Conservation (phyloP, 2,329 filamentous ascomycete species). For the Penicillium sp. region DNA sequence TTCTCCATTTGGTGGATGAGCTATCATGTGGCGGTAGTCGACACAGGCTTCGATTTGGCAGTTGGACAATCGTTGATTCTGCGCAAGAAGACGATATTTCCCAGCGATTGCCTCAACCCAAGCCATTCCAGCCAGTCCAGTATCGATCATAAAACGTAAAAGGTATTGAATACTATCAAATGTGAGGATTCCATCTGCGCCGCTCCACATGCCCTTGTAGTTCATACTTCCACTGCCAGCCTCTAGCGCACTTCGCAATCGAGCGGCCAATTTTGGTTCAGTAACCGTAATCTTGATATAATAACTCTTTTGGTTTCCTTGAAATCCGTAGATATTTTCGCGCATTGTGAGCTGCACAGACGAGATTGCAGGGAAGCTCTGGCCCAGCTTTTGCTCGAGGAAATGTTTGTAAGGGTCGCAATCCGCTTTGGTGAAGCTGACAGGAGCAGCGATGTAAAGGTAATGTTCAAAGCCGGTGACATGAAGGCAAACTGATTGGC, state of each 20-base stretch:
- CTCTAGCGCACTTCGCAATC: slow-evolving; percentile 73
- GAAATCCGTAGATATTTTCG: slow-evolving; percentile 91
- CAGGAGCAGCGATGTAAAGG: slow-evolving; percentile 84
- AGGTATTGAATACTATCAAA: slow-evolving; percentile 97
- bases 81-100: slow-evolving; percentile 68
- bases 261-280: slow-evolving; percentile 80
- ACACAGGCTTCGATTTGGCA: slow-evolving; percentile 94
- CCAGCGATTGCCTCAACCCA: slow-evolving; percentile 84
- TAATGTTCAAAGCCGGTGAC: slow-evolving; percentile 97
- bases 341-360: slow-evolving; percentile 78
- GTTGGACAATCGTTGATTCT: slow-evolving; percentile 73
- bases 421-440: slow-evolving; percentile 75
- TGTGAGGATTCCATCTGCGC: slow-evolving; percentile 71
- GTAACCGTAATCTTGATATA: slow-evolving; percentile 92
- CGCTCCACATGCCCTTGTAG: slow-evolving; percentile 87
- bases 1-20: slow-evolving; percentile 84
- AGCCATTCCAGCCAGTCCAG: slow-evolving; percentile 89
- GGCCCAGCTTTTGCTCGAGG: slow-evolving; percentile 74
- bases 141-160: slow-evolving; percentile 96
- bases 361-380: slow-evolving; percentile 70
- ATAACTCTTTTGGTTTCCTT: slow-evolving; percentile 86
- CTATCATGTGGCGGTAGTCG: slow-evolving; percentile 76
- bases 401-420: slow-evolving; percentile 75
- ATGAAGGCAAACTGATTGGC: slow-evolving; percentile 90
- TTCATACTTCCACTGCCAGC: slow-evolving; percentile 64